Base-by-base conservation (phyloP, 495 filamentous ascomycete species). In the Lophium mytilinum region DNA sequence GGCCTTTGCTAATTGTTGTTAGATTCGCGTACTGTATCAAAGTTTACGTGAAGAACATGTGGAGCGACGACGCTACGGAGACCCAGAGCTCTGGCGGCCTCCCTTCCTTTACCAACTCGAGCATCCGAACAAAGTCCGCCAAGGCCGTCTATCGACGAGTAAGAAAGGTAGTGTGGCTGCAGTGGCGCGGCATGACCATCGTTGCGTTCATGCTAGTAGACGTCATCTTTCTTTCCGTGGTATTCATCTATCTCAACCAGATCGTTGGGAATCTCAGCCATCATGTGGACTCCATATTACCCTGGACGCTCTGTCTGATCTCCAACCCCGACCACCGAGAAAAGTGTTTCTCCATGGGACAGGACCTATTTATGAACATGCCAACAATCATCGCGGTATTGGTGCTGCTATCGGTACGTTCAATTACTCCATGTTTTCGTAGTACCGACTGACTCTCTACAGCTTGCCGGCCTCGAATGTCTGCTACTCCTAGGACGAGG, bases 21-120 rank as follows among this genome's bases (percentile, higher is more conserved):
- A 95, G 89, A 1, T 94, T 98, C 67, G 85, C 75, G 30, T 97
- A 98, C 74, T 97, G 93, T 70, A 87, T 95, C 68, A 85, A 94
- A 61, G 86, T 98, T 55, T 98, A 98, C 66, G 76, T 98, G 64
- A 83, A 78, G 52, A 84, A 90, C 14, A 83, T 95, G 46, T 71
- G 68, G 65, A 80, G 92, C 64, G 80, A 86, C 65, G 83, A 89
- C 36, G 82, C 66, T 12, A 65, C 64, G 3, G 59, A 64, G 18
- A 69, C 83, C 5, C 86, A 84, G 34, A 83, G 79, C 61, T 84
- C 80, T 69, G 89, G 88, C 10, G 80, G 76, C 12, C 73, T 93
- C 17, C 89, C 87, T 5, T 89, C 89, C 1, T 90, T 94, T 71
- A 78, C 81, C 18, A 62, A 52, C 40, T 79, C 79, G 60, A 95